Base-by-base conservation (phyloP, 371 early-diverging fungal genomes). In the Mucor saturninus region DNA sequence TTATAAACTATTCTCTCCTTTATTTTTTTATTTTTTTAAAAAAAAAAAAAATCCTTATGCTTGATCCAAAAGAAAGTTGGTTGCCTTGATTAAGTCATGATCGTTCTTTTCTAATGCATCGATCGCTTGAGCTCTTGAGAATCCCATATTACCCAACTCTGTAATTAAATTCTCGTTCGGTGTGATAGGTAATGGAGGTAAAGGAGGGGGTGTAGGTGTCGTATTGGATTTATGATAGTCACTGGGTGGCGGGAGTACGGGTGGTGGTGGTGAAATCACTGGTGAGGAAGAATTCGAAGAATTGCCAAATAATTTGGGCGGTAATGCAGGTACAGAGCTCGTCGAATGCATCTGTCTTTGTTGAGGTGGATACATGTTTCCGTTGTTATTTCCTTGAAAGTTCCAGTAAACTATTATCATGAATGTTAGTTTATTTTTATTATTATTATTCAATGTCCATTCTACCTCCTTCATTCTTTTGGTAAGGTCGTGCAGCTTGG, bases 101-200 rank as follows among this genome's bases (percentile, higher is more conserved):
- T 91, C 91, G 64, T 88, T 91, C 80, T 86, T 91, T 62, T 91
- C 88, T 56, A 93, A 77, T 3, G 94, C 93, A 11, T 88, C 89
- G 10, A 87, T 80, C 21, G 92, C 90, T 68, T 91, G 91, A 9
- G 83, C 79, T n/a, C 82, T 74, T 5, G 88, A 81, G 69, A 93
- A 93, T 0, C 94, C 94, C 93, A 93, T 93, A 60, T 83, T 85
- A 38, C 85, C 75, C 38, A 93, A 67, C 14, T 87, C 87, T 55
- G 83, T 76, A 48, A 79, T 56, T 13, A 67, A 56, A 40, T 61
- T 29, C 30, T 62, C 62, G 30, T 64, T 32, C 28, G 65, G 65
- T 49, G 54, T 29, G 15, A 63, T 31, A 6, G 64, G 61, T 37
- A 52, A 52, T 13, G 61, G 61, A n/a, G 72, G 64, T 4, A 52